These are phyloP conservation scores for Leccinum incarnatum DNA, from an alignment of 768 basidiomycete species.

Conservation along the genomic window DNA sequence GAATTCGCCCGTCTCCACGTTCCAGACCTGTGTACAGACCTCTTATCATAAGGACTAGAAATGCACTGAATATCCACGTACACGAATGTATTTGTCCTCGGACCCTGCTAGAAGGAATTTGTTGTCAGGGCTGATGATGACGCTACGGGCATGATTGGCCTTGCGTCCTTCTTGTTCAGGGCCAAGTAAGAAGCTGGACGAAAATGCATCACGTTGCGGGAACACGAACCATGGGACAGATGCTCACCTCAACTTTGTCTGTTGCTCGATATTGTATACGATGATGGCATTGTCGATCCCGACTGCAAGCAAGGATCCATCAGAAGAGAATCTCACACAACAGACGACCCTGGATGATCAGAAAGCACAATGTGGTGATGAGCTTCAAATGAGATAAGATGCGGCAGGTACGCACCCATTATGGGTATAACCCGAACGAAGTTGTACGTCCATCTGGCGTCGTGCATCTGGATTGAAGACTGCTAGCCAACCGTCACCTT, in stretches of 20 bases:
- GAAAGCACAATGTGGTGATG: constrained; percentile 1
- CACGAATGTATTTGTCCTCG: constrained; percentile 34
- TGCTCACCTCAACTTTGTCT: constrained; percentile 29
- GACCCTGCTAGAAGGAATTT: constrained; percentile 33
- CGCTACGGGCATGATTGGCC: constrained; percentile 33
- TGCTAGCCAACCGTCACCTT: constrained; percentile 52
- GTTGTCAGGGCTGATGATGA: constrained; percentile 31
- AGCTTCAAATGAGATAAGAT: constrained; percentile 8
- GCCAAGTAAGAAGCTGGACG: constrained; percentile 27
- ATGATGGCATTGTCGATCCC: constrained; percentile 32
- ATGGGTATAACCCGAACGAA: constrained; percentile 74
- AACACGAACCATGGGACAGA: neutral
- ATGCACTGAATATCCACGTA: constrained; percentile 12
- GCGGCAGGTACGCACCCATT: constrained; percentile 58
- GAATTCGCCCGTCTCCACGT: constrained; percentile 23
- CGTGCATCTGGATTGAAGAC: constrained; percentile 49
- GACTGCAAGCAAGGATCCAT: constrained; percentile 32
- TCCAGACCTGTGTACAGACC: constrained; percentile 26
- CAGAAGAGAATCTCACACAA: constrained; percentile 32
- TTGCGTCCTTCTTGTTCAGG: constrained; percentile 17
- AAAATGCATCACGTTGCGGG: neutral
- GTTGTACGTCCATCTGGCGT: constrained; percentile 49
- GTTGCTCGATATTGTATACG: constrained; percentile 26
- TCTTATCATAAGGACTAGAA: constrained; percentile 1
- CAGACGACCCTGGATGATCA: constrained; percentile 26